phyloP scores from a whole-genome alignment of 345 rosid species.

The Eutrema japonicum region DNA sequence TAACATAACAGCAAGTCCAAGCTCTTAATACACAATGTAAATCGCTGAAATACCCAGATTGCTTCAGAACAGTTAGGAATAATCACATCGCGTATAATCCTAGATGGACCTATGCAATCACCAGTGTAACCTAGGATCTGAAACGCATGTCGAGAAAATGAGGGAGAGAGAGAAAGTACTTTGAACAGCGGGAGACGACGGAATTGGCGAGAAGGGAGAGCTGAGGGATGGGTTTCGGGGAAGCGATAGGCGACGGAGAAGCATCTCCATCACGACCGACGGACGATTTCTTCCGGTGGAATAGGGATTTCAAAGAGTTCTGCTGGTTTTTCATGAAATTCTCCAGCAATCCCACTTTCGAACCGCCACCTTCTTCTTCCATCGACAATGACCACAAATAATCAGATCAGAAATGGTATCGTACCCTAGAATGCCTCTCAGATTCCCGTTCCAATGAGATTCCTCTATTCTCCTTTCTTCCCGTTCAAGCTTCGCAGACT shows the following conservation, averaged over 20 bases:
- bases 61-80: neutral
- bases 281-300: constrained; percentile 59
- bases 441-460: constrained; percentile 10
- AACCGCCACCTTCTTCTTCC: constrained; percentile 42
- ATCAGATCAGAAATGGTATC: constrained; percentile 23
- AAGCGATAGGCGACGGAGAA: constrained; percentile 41
- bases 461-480: constrained; percentile 23
- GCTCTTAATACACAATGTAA: neutral
- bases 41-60: neutral
- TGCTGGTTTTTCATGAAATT: constrained; percentile 64
- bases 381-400: constrained; percentile 24
- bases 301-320: constrained; percentile 65
- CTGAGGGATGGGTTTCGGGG: constrained; percentile 74
- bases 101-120: constrained; percentile 12
- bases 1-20: neutral
- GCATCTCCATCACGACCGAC: constrained; percentile 43
- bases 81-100: neutral
- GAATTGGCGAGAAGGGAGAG: constrained; percentile 84
- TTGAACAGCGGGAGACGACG: constrained; percentile 87
- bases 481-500: constrained; percentile 29
- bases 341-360: constrained; percentile 49
- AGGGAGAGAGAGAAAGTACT: constrained; percentile 45
- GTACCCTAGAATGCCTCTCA: constrained; percentile 2
- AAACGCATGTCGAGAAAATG: constrained; percentile 13
- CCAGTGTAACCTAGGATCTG: constrained; percentile 17